Evolutionary conservation across 2,329 filamentous ascomycete genomes (phyloP), one percentile per base, ranked within the genome.

Genomic region (Arthroderma sp.): DNA sequence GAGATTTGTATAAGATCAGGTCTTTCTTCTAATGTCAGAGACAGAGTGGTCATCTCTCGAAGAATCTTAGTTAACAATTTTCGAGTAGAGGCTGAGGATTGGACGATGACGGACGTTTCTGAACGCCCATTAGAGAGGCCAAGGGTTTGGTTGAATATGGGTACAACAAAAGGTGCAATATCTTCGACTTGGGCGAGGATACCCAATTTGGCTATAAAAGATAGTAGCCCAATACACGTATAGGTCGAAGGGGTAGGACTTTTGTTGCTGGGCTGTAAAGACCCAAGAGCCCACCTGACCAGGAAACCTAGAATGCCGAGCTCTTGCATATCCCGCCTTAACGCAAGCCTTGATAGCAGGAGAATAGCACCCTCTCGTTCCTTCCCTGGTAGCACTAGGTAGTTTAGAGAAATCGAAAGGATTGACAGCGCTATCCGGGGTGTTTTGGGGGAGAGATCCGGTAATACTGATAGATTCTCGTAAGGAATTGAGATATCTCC

Each of bases 61-160:
- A 90, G 77, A n/a, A 90, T 84, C 67, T 96, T 97, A 68, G 95
- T 84, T 33, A 89, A 78, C 58, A 85, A 81, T 70, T 94, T 95
- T 57, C 89, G 81, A 1, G 88, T 87, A 35, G 91, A 78, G 0
- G 91, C 88, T 44, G 90, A 91, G 0, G 84, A 82, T 37, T 79
- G 79, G 39, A 91, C 80, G 0, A 73, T 67, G 25, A 74, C 72
- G 49, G 78, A 80, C 15, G 78, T 68, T 1, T 74, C 66, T 19
- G 75, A 78, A 0, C 78, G 73, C 19, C 74, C 71, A 2, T 78
- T 75, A 2, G 82, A 77, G 28, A 91, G 77, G 19, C 73, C 74
- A 55, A 86, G 77, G 17, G 84, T 82, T 5, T 80, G 74, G 31
- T 79, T 71, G 66, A 91, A 95, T 19, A 94, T 83, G 0, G 74